Base-by-base conservation (phyloP, 768 basidiomycete species). In the Leccinum variicolor region DNA sequence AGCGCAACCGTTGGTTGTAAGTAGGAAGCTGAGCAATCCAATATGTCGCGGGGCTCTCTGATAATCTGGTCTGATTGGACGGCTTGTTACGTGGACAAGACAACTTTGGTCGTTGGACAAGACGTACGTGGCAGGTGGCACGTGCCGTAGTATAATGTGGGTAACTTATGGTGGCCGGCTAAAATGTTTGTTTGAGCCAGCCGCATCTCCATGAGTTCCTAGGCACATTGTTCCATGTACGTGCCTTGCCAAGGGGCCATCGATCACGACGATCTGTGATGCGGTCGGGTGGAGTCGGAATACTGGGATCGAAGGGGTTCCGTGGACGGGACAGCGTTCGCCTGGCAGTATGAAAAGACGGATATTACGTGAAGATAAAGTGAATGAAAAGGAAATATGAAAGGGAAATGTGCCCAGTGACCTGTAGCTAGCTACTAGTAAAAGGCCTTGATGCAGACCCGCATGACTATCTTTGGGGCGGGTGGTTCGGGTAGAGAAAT, bases 261-360 rank as follows among this genome's bases (percentile, higher is more conserved):
- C 56, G 62, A 64, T 64, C 21, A 17, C 28, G 14, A 47, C 52
- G 54, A 64, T 62, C 61, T 43, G 28, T 34, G 62, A 60, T 64
- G 46, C 39, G 10, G 41, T 29, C 62, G 58, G 63, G 23, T 14
- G 14, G 41, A 55, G 19, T 52, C 62, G 62, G 62, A 33, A 62
- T 11, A 50, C n/a, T 50, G 59, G 36, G 8, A 6, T n/a, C 21
- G 34, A 36, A 45, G 56, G 56, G 56, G 56, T 25, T 56, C 56
- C 54, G 54, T 56, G 34, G 3, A 21, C 51, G 52, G 26, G 23
- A 33, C 6, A 15, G 31, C 23, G 46, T 29, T 52, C 5, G 31
- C 29, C 29, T 31, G 29, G 11, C 11, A 11, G 29, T 14, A 51
- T 26, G 43, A 15, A 31, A 11, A 23, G 14, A 51, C 39, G 53